Evolutionary conservation across 345 rosid genomes (phyloP).

Genomic region (Raphanus sativus): DNA sequence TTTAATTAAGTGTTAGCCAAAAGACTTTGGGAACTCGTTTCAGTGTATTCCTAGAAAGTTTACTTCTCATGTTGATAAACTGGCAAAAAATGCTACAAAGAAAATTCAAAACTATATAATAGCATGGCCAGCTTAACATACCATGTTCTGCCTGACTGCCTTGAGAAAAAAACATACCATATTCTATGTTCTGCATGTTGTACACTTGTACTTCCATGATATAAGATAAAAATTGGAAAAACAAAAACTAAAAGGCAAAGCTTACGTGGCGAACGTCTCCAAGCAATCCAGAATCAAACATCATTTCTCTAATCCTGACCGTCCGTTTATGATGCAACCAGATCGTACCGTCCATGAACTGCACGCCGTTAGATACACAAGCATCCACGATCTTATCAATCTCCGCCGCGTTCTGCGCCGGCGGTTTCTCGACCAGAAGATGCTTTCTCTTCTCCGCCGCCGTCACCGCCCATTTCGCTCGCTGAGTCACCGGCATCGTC

Average conservation of each 20-base stretch:
- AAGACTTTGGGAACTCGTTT: too few relatives aligned
- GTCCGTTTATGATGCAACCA: constrained; percentile 83
- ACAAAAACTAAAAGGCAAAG: neutral
- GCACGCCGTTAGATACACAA: constrained; percentile 60
- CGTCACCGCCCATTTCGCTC: constrained; percentile 53
- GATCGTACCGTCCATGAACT: constrained; percentile 76
- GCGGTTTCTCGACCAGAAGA: constrained; percentile 66
- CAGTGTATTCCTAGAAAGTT: too few relatives aligned
- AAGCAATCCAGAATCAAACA: constrained; percentile 49
- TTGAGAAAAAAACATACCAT: too few relatives aligned
- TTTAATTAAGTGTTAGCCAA: too few relatives aligned
- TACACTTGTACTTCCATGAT: too few relatives aligned
- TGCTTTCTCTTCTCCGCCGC: constrained; percentile 64
- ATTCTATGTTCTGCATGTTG: too few relatives aligned
- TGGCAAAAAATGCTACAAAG: too few relatives aligned
- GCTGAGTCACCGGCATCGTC: constrained; percentile 58
- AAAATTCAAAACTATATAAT: too few relatives aligned
- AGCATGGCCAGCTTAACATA: too few relatives aligned
- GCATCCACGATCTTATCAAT: constrained; percentile 58
- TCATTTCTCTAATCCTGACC: constrained; percentile 45
- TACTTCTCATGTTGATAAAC: too few relatives aligned
- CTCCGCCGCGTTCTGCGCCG: constrained; percentile 53
- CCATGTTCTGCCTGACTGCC: too few relatives aligned
- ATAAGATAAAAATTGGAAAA: too few relatives aligned
- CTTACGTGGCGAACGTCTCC: constrained; percentile 48